Evolutionary conservation across 352 stramenopile genomes (phyloP).

Genomic region (Phytophthora chlamydospora): DNA sequence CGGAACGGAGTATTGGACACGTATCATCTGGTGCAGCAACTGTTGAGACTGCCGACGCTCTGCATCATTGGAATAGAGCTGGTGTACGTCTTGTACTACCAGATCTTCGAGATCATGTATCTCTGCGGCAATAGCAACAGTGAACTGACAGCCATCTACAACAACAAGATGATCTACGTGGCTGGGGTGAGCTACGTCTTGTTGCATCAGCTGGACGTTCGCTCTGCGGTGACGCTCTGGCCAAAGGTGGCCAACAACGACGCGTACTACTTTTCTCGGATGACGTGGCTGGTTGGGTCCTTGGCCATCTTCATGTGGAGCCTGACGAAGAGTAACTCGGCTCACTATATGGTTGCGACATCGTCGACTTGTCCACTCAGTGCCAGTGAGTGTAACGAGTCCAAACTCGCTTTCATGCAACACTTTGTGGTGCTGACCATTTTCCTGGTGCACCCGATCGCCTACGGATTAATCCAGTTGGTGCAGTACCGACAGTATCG

Average conservation of each 20-base stretch:
- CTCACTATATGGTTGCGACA: slow-evolving; percentile 34
- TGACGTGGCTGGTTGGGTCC: slow-evolving; percentile 41
- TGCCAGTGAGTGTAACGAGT: slow-evolving; percentile 37
- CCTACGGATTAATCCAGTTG: slow-evolving; percentile 43
- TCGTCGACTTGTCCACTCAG: slow-evolving; percentile 22
- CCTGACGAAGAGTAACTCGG: slow-evolving; percentile 16
- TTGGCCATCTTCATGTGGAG: slow-evolving; percentile 39
- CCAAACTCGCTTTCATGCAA: slow-evolving; percentile 28
- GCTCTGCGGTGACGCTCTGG: slow-evolving; percentile 41
- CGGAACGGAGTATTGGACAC: slow-evolving; percentile 34
- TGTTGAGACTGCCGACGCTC: slow-evolving; percentile 41
- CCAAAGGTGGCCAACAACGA: slow-evolving; percentile 52
- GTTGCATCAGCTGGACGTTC: slow-evolving; percentile 44
- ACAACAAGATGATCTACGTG: slow-evolving; percentile 46
- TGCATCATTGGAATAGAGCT: slow-evolving; percentile 45
- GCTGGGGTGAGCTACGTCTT: slow-evolving; percentile 42
- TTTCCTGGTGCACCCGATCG: slow-evolving; percentile 34
- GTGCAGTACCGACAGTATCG: slow-evolving; percentile 37
- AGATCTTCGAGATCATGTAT: slow-evolving; percentile 48
- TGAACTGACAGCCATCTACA: slow-evolving; percentile 20
- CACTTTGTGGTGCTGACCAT: slow-evolving; percentile 36
- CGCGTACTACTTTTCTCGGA: slow-evolving; percentile 39
- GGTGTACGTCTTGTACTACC: slow-evolving; percentile 50
- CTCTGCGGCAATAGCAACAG: slow-evolving; percentile 24
- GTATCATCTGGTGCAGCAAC: slow-evolving; percentile 41